phyloP scores from a whole-genome alignment of 139 green algal genomes.

The Coelastrella sp. region DNA sequence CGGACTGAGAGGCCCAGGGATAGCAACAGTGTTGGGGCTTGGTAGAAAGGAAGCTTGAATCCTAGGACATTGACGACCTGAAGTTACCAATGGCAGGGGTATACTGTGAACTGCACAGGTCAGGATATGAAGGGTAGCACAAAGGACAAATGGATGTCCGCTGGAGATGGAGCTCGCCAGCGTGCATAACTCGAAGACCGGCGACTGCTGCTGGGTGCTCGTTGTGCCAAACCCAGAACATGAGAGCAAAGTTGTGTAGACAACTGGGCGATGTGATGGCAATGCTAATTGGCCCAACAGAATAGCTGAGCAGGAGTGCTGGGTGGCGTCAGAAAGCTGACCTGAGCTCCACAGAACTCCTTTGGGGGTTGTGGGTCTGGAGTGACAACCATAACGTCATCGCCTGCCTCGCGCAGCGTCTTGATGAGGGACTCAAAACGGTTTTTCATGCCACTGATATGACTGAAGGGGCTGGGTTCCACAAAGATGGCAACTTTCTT shows the following conservation, averaged over 20 bases:
- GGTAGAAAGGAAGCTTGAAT: slow-evolving; percentile 83
- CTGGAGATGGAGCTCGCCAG: no score
- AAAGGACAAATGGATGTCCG: no score
- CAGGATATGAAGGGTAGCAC: no score
- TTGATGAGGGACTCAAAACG: slow-evolving; percentile 92
- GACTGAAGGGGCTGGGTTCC: slow-evolving; percentile 84
- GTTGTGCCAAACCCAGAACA: no score
- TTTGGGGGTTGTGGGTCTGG: slow-evolving; percentile 73
- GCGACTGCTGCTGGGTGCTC: no score
- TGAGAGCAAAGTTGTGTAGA: no score
- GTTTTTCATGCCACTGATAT: slow-evolving; percentile 93
- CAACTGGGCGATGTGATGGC: no score
- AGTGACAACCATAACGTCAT: slow-evolving; percentile 91
- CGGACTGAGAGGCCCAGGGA: slow-evolving; percentile 76
- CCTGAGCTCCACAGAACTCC: slow-evolving; percentile 88
- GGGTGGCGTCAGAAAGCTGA: slow-evolving; percentile 41
- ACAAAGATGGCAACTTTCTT: slow-evolving; percentile 82
- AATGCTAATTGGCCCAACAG: no score
- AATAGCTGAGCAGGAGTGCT: background rate
- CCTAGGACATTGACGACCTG: slow-evolving; percentile 77
- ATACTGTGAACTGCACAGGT: background rate
- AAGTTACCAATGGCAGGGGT: background rate
- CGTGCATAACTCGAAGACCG: no score
- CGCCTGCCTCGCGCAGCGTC: slow-evolving; percentile 81
- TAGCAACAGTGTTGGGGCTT: slow-evolving; percentile 80